A percentile compares a stretch with the other conserved stretches of the same genome.
Evolutionary conservation across 768 basidiomycete genomes (phyloP).

Genomic region (Antrodiella citrinella): DNA sequence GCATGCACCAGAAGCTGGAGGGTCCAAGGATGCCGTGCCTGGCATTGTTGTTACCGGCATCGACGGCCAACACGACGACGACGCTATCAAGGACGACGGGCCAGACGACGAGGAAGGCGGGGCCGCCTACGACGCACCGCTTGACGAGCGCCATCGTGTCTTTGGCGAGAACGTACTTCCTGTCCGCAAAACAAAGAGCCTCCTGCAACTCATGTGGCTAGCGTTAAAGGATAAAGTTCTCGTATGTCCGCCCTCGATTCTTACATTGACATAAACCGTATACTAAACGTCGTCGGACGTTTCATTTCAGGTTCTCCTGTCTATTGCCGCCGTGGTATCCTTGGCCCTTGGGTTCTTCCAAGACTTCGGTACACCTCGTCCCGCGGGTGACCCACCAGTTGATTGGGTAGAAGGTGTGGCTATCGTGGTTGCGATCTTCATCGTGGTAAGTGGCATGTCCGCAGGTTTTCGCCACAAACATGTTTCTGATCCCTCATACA

Average conservation of each 20-base stretch:
- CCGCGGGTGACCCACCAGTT: constrained; percentile 60
- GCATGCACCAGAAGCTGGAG: constrained; percentile 19
- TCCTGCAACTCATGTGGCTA: constrained; percentile 51
- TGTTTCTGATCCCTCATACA: constrained; percentile 20
- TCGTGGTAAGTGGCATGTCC: constrained; percentile 49
- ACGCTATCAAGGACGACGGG: constrained; percentile 7
- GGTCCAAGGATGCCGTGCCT: constrained; percentile 8
- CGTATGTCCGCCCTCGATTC: constrained; percentile 29
- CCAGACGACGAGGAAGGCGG: constrained; percentile 9
- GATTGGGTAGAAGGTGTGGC: constrained; percentile 97
- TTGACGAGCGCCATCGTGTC: constrained; percentile 38
- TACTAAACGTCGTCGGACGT: constrained; percentile 1
- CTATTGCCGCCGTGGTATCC: constrained; percentile 88
- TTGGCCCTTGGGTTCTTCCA: constrained; percentile 92
- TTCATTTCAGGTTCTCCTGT: constrained; percentile 64
- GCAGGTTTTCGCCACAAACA: background rate
- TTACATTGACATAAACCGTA: background rate
- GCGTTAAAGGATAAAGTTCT: constrained; percentile 59
- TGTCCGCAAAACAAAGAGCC: constrained; percentile 35
- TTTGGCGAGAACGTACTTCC: constrained; percentile 50
- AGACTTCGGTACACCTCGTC: constrained; percentile 70
- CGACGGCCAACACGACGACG: constrained; percentile 5
- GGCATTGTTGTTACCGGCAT: constrained; percentile 20
- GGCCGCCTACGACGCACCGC: constrained; percentile 23
- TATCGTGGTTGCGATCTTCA: constrained; percentile 66